phyloP scores from a whole-genome alignment of 1,284 basidiomycete species.

The Malassezia yamatoensis region DNA sequence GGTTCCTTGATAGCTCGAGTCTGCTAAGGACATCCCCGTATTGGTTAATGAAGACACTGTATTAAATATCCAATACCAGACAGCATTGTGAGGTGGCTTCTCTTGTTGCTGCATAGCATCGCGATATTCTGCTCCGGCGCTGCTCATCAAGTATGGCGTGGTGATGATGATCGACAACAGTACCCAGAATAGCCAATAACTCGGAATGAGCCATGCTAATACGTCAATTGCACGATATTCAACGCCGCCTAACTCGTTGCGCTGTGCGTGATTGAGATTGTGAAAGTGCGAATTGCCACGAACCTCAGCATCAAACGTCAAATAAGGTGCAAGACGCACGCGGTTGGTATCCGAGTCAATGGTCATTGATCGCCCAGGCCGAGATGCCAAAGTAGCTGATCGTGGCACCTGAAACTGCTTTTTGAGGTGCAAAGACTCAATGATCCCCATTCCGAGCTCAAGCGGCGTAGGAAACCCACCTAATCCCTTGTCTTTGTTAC shows the following conservation, averaged over 20 bases:
- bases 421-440: slow-evolving; percentile 51
- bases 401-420: slow-evolving; percentile 57
- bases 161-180: slow-evolving; percentile 28
- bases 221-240: slow-evolving; percentile 81
- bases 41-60: slow-evolving; percentile 80
- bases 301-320: slow-evolving; percentile 60
- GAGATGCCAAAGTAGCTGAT: slow-evolving; percentile 57
- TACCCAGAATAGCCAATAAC: slow-evolving; percentile 26
- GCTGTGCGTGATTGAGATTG: slow-evolving; percentile 66
- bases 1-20: slow-evolving; percentile 64
- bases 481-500: slow-evolving; percentile 3
- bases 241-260: slow-evolving; percentile 84
- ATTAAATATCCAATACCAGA: slow-evolving; percentile 75
- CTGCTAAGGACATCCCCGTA: slow-evolving; percentile 75
- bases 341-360: slow-evolving; percentile 6
- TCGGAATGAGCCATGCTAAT: slow-evolving; percentile 52
- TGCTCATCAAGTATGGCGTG: slow-evolving; percentile 40
- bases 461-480: slow-evolving; percentile 11
- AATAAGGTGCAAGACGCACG: slow-evolving; percentile 59
- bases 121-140: slow-evolving; percentile 29
- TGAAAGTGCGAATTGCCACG: slow-evolving; percentile 73
- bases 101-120: slow-evolving; percentile 32
- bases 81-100: slow-evolving; percentile 46
- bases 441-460: neutral
- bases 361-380: slow-evolving; percentile 17